These are phyloP conservation scores for Lachancea mirantina DNA, from an alignment of 805 yeast genomes.

Conservation along the genomic window DNA sequence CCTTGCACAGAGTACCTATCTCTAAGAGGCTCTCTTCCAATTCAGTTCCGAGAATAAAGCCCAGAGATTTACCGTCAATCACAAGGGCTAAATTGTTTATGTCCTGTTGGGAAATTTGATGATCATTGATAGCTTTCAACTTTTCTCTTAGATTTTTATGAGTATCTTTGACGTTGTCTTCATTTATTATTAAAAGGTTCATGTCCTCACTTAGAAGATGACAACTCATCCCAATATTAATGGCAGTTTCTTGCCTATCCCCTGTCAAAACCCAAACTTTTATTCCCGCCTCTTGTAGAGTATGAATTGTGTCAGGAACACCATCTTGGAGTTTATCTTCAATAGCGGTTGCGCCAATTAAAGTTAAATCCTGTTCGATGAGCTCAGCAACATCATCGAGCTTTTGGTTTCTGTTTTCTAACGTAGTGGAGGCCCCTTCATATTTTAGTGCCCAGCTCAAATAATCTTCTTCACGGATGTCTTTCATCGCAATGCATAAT, in stretches of 20 bases:
- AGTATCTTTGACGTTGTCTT: slow-evolving; percentile 74
- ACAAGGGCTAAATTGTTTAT: slow-evolving; percentile 76
- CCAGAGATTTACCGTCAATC: slow-evolving; percentile 89
- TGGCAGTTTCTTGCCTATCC: slow-evolving; percentile 97
- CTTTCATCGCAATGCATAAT: slow-evolving; percentile 82
- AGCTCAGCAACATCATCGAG: slow-evolving; percentile 85
- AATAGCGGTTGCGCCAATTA: slow-evolving; percentile 96
- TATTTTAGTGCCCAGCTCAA: slow-evolving; percentile 57
- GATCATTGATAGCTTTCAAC: slow-evolving; percentile 61
- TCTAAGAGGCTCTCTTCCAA: slow-evolving; percentile 72
- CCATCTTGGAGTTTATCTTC: slow-evolving; percentile 98
- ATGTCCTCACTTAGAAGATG: slow-evolving; percentile 89
- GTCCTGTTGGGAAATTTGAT: slow-evolving; percentile 60
- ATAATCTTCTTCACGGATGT: slow-evolving; percentile 74
- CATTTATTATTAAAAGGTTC: slow-evolving; percentile 86
- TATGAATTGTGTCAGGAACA: slow-evolving; percentile 94
- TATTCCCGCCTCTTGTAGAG: slow-evolving; percentile 93
- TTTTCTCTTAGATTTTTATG: slow-evolving; percentile 65
- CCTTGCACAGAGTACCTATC: slow-evolving; percentile 81
- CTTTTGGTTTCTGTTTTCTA: slow-evolving; percentile 65
- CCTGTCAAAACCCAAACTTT: slow-evolving; percentile 98
- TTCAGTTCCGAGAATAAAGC: slow-evolving; percentile 75
- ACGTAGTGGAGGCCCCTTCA: slow-evolving; percentile 73
- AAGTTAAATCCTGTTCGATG: slow-evolving; percentile 70
- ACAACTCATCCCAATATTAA: slow-evolving; percentile 98